phyloP scores from a whole-genome alignment of 1,284 basidiomycete species.

The Malassezia equina region DNA sequence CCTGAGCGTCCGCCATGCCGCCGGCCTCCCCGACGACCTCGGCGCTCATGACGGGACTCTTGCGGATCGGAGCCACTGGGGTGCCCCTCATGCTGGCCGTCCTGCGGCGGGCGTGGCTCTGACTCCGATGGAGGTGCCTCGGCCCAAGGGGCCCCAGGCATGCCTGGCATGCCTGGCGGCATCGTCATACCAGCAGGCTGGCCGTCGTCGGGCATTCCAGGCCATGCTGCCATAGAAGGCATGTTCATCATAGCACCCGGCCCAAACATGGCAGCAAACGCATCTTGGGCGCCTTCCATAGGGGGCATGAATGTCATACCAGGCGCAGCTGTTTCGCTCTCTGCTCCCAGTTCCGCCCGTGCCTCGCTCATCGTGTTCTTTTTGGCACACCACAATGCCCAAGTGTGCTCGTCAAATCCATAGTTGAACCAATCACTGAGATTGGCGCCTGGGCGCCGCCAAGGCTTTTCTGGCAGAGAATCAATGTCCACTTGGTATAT shows the following conservation, averaged over 20 bases:
- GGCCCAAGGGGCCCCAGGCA: slow-evolving; percentile 12
- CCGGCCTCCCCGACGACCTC: not conserved
- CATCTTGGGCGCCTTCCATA: slow-evolving; percentile 15
- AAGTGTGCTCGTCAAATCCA: slow-evolving; percentile 92
- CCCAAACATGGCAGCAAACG: slow-evolving; percentile 36
- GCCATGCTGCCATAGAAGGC: slow-evolving; percentile 28
- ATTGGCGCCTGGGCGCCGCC: slow-evolving; percentile 84
- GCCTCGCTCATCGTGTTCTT: slow-evolving; percentile 69
- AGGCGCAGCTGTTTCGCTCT: slow-evolving; percentile 8
- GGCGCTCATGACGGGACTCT: not conserved
- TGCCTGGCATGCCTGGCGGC: slow-evolving; percentile 20
- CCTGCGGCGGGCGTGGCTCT: not conserved
- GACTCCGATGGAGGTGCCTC: not conserved
- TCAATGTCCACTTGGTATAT: slow-evolving; percentile 80
- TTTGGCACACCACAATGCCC: slow-evolving; percentile 81
- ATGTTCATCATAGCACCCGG: slow-evolving; percentile 24
- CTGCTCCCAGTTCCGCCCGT: slow-evolving; percentile 54
- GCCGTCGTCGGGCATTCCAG: slow-evolving; percentile 10
- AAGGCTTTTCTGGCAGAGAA: slow-evolving; percentile 68
- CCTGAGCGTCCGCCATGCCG: not conserved
- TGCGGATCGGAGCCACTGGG: not conserved
- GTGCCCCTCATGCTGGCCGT: not conserved
- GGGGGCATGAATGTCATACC: not conserved
- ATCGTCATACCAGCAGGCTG: not conserved
- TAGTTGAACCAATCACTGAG: slow-evolving; percentile 99